A percentile compares a stretch with the other conserved stretches of the same genome.
Conservation (phyloP, 441 rosid species). For the Erodium texanum region DNA sequence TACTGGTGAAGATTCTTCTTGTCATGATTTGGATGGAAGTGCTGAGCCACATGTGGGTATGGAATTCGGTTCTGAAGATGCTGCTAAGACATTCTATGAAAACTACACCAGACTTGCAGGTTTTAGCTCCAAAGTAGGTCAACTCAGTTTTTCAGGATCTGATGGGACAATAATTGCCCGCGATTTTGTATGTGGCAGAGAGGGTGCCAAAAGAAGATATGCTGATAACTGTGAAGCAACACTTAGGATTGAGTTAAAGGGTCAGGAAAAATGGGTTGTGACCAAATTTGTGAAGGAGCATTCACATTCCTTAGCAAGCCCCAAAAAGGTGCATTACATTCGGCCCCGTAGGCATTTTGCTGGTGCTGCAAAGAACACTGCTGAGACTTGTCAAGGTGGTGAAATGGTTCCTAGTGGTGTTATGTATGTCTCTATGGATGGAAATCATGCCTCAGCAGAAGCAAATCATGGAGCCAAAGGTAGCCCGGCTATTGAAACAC, state of each 20-base stretch:
- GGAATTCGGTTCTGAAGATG: constrained; percentile 69
- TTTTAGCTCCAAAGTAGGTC: constrained; percentile 57
- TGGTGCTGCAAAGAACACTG: constrained; percentile 41
- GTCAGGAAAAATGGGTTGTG: constrained; percentile 67
- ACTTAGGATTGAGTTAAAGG: constrained; percentile 62
- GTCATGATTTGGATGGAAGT: constrained; percentile 39
- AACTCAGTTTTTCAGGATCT: constrained; percentile 29
- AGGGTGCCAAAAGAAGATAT: constrained; percentile 53
- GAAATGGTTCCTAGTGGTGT: too few species aligned
- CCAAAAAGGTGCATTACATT: constrained; percentile 59
- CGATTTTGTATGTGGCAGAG: constrained; percentile 74
- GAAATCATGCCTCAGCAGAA: constrained; percentile 26
- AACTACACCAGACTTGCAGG: constrained; percentile 64
- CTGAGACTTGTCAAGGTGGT: constrained; percentile 25
- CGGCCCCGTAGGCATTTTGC: constrained; percentile 87
- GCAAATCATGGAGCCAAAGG: constrained; percentile 39
- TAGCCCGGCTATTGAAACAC: constrained; percentile 33
- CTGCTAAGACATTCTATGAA: constrained; percentile 70
- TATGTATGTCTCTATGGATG: too few species aligned
- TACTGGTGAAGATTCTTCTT: constrained; percentile 30
- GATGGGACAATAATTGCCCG: constrained; percentile 41
- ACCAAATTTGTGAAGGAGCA: constrained; percentile 80
- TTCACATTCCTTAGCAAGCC: constrained; percentile 45
- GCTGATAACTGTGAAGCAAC: constrained; percentile 60
- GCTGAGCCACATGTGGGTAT: constrained; percentile 70